Evolutionary conservation across 2,329 filamentous ascomycete species (phyloP).

Genomic region (Ophiocordyceps robertsii): DNA sequence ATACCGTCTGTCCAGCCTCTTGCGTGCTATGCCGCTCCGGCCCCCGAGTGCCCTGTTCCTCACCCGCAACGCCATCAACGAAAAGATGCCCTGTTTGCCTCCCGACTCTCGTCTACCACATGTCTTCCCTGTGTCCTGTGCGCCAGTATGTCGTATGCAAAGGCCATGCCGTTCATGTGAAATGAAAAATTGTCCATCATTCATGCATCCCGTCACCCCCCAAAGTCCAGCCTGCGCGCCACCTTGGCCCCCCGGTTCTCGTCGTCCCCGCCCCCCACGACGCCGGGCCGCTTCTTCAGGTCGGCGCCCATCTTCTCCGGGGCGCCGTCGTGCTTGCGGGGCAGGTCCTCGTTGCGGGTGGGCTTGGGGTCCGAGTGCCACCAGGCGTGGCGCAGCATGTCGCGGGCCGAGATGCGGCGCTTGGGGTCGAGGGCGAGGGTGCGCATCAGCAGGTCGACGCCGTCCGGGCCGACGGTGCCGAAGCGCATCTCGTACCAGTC

Average conservation of each 20-base stretch:
- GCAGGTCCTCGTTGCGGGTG: conserved; percentile 69
- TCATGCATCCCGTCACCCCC: conserved; percentile 18
- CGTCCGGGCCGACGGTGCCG: conserved; percentile 64
- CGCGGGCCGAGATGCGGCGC: conserved; percentile 62
- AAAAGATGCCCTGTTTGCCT: too few relatives aligned
- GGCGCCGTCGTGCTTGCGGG: conserved; percentile 49
- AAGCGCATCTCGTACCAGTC: conserved; percentile 68
- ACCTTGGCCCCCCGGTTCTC: conserved; percentile 60
- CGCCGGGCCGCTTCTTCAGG: conserved; percentile 57
- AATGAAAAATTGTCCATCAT: neutral
- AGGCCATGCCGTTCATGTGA: neutral
- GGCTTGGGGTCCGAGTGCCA: conserved; percentile 77
- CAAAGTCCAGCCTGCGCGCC: conserved; percentile 73
- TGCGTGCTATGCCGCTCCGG: too few relatives aligned
- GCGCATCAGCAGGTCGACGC: conserved; percentile 76
- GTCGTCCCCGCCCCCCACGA: conserved; percentile 46
- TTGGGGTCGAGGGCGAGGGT: conserved; percentile 81
- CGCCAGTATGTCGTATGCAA: neutral
- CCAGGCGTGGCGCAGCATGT: conserved; percentile 72
- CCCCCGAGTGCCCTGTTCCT: too few relatives aligned
- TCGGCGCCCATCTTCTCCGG: conserved; percentile 70
- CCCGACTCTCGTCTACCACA: too few relatives aligned
- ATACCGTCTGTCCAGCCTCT: too few relatives aligned
- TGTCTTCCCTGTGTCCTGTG: too few relatives aligned
- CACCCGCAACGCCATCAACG: too few relatives aligned